These are phyloP conservation scores for Pisolithus sp. DNA, from an alignment of 768 basidiomycete species.

Conservation along the genomic window DNA sequence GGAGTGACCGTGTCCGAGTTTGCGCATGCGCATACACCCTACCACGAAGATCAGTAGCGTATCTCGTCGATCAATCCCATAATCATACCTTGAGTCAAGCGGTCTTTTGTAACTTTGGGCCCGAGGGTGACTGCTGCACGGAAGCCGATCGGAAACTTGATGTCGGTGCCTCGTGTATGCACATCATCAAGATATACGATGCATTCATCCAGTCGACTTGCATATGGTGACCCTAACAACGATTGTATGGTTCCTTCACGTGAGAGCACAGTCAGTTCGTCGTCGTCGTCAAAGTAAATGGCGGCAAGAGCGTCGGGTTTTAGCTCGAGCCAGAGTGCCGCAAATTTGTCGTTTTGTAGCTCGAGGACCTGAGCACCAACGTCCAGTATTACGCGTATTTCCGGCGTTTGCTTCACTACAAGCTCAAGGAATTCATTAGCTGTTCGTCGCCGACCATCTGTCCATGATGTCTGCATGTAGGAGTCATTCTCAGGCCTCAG, in stretches of 20 bases:
- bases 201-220: slow-evolving; percentile 35
- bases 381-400: slow-evolving; percentile 43
- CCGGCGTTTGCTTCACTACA: slow-evolving; percentile 25
- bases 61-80: background rate
- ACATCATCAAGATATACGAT: slow-evolving; percentile 29
- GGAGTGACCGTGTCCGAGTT: slow-evolving; percentile 39
- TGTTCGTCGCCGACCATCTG: slow-evolving; percentile 19
- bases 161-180: no score
- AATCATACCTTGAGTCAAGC: slow-evolving; percentile 39
- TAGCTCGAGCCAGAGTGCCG: slow-evolving; percentile 8
- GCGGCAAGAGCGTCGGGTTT: slow-evolving; percentile 29
- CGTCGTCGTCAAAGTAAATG: slow-evolving; percentile 34
- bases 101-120: slow-evolving; percentile 44
- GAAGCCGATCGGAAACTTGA: slow-evolving; percentile 33
- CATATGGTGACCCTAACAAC: slow-evolving; percentile 33
- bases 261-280: slow-evolving; percentile 23
- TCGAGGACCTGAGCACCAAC: slow-evolving; percentile 51
- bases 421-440: slow-evolving; percentile 21
- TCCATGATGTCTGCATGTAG: slow-evolving; percentile 18
- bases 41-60: slow-evolving; percentile 6
- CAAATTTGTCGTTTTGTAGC: slow-evolving; percentile 33
- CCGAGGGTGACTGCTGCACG: slow-evolving; percentile 45
- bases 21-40: slow-evolving; percentile 48
- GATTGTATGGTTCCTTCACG: slow-evolving; percentile 17
- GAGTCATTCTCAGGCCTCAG: slow-evolving; percentile 29